These are phyloP conservation scores for Talaromyces funiculosus DNA, from an alignment of 2,329 filamentous ascomycete genomes.

Conservation along the genomic window DNA sequence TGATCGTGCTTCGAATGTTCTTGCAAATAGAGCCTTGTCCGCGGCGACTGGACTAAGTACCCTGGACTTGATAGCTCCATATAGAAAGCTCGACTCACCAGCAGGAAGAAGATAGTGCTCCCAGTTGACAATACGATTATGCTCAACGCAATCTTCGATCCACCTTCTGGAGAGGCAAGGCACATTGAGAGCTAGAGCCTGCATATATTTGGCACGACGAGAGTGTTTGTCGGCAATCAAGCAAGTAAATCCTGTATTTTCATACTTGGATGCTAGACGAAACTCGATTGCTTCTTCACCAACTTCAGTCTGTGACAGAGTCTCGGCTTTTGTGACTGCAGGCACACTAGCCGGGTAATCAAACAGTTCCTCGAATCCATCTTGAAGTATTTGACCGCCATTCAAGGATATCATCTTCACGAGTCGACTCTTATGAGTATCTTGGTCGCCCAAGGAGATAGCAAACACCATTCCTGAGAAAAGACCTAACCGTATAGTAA, in stretches of 20 bases:
- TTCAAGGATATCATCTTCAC: constrained; percentile 60
- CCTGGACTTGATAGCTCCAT: constrained; percentile 71
- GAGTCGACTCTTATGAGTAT: constrained; percentile 52
- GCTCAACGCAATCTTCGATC: constrained; percentile 66
- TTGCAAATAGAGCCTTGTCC: constrained; percentile 48
- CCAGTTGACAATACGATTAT: constrained; percentile 64
- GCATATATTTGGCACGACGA: constrained; percentile 85
- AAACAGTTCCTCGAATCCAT: constrained; percentile 80
- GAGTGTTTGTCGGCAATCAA: constrained; percentile 82
- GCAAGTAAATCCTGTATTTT: constrained; percentile 67
- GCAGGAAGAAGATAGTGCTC: constrained; percentile 76
- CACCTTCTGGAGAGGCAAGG: constrained; percentile 81
- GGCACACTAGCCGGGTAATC: constrained; percentile 37
- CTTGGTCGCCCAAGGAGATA: constrained; percentile 63
- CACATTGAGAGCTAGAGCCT: constrained; percentile 82
- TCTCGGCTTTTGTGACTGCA: constrained; percentile 25
- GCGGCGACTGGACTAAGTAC: constrained; percentile 59
- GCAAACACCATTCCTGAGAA: constrained; percentile 86
- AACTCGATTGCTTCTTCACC: constrained; percentile 35
- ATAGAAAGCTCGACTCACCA: constrained; percentile 70
- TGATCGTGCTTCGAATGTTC: constrained; percentile 56
- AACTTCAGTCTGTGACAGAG: constrained; percentile 15
- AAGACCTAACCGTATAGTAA: constrained; percentile 38
- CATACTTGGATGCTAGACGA: constrained; percentile 49
- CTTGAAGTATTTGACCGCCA: constrained; percentile 65